Conservation (phyloP, 73 alveolate genomes). For the Tetrahymena elliotti region DNA sequence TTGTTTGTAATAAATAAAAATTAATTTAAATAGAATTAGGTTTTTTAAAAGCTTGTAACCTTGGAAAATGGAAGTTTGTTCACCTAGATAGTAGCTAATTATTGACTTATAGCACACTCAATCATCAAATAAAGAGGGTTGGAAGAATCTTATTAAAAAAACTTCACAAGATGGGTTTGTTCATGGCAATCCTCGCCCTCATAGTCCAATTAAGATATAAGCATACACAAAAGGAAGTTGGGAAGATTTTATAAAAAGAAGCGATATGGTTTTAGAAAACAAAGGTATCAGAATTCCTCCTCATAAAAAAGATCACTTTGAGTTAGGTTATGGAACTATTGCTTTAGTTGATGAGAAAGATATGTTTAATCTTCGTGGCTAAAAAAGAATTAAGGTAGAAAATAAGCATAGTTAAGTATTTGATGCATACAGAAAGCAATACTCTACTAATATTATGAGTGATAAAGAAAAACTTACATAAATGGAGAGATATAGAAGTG, state of each 20-base stretch:
- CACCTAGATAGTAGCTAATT: not conserved
- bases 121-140: not conserved
- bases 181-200: not conserved
- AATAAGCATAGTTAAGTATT: not conserved
- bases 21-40: not conserved
- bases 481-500: not conserved
- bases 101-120: not conserved
- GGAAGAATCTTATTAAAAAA: not conserved
- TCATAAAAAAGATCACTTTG: not conserved
- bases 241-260: not conserved
- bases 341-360: not conserved
- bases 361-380: not conserved
- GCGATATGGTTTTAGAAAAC: not conserved
- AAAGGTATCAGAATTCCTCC: not conserved
- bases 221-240: not conserved
- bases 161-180: not conserved
- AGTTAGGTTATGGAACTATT: not conserved
- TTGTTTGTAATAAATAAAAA: not conserved
- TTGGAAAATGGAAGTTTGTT: not conserved
- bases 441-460: not conserved
- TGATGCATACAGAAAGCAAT: not conserved
- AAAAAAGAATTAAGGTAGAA: not conserved
- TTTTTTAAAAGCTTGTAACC: no score
- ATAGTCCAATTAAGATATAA: not conserved
- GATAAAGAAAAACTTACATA: not conserved